These are phyloP conservation scores for Fusarium sororula DNA, from an alignment of 2,329 filamentous ascomycete species.

Conservation along the genomic window DNA sequence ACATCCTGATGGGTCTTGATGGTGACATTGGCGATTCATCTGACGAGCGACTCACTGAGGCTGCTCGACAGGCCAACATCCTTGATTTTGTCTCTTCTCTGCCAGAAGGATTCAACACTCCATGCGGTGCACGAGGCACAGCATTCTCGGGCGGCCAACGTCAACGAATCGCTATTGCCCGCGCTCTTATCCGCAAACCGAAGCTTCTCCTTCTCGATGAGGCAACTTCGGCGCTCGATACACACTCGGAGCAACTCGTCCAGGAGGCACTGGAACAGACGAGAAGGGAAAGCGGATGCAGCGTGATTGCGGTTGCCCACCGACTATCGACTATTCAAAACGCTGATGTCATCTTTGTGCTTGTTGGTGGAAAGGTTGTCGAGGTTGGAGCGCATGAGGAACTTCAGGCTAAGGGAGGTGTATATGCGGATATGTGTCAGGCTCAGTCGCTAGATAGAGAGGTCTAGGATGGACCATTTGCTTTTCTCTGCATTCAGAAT, in stretches of 20 bases:
- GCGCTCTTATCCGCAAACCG: conserved; percentile 70
- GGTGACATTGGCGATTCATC: conserved; percentile 22
- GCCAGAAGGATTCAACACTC: conserved; percentile 61
- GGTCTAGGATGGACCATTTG: not conserved
- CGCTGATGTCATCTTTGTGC: conserved; percentile 70
- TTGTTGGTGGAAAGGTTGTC: conserved; percentile 63
- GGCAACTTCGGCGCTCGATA: conserved; percentile 68
- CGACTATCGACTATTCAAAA: conserved; percentile 63
- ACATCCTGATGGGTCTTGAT: conserved; percentile 58
- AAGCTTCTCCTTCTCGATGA: conserved; percentile 73
- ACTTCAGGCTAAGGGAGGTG: conserved; percentile 53
- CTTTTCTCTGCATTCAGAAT: not conserved
- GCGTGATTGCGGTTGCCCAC: conserved; percentile 70
- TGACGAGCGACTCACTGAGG: conserved; percentile 49
- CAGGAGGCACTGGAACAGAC: conserved; percentile 60
- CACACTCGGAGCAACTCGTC: conserved; percentile 67
- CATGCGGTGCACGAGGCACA: conserved; percentile 68
- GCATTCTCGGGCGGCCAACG: conserved; percentile 73
- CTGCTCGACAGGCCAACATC: conserved; percentile 58
- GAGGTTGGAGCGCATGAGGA: conserved; percentile 68
- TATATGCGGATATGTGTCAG: conserved; percentile 31
- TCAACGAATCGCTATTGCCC: conserved; percentile 73
- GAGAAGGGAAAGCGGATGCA: conserved; percentile 43
- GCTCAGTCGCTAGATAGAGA: conserved; percentile 25
- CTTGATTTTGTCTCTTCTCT: conserved; percentile 52